A percentile compares a stretch with the other conserved stretches of the same genome.
phyloP scores from a whole-genome alignment of 768 basidiomycete genomes.

The Sporobolomyces roseus region DNA sequence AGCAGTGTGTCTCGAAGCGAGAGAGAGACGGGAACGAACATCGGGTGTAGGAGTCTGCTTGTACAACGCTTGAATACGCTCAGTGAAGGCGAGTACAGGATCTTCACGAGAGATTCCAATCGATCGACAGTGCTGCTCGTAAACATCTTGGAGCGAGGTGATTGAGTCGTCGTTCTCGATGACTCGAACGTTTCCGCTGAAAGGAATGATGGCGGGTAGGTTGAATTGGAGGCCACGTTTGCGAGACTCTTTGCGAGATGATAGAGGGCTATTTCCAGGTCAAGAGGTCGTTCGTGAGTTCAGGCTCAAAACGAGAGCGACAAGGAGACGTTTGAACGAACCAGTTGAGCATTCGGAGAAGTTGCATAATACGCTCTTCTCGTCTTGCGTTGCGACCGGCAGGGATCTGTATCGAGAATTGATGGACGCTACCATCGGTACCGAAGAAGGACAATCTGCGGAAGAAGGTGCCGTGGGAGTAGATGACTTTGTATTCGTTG shows the following conservation, averaged over 20 bases:
- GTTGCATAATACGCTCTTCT: conserved; percentile 85
- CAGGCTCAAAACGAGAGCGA: neutral
- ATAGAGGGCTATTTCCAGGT: conserved; percentile 60
- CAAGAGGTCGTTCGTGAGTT: no score
- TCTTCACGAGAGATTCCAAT: conserved; percentile 77
- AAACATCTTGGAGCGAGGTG: conserved; percentile 84
- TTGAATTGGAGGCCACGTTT: conserved; percentile 90
- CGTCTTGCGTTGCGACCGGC: conserved; percentile 77
- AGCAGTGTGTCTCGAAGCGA: neutral
- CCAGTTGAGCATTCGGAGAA: conserved; percentile 93
- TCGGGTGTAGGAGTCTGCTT: conserved; percentile 16
- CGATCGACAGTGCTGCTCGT: conserved; percentile 78
- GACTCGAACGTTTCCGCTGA: conserved; percentile 72
- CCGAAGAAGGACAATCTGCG: conserved; percentile 87
- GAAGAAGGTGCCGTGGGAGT: conserved; percentile 79
- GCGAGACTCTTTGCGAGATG: conserved; percentile 83
- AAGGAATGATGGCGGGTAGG: conserved; percentile 75
- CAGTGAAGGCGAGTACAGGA: conserved; percentile 75
- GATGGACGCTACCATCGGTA: conserved; percentile 78
- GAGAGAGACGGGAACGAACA: neutral
- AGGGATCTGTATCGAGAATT: conserved; percentile 87
- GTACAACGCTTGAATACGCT: conserved; percentile 60
- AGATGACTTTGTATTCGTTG: conserved; percentile 82
- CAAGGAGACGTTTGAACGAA: conserved; percentile 49
- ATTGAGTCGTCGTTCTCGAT: conserved; percentile 90